These are phyloP conservation scores for Bruguiera sexangula DNA, from an alignment of 345 rosid species.

Conservation along the genomic window DNA sequence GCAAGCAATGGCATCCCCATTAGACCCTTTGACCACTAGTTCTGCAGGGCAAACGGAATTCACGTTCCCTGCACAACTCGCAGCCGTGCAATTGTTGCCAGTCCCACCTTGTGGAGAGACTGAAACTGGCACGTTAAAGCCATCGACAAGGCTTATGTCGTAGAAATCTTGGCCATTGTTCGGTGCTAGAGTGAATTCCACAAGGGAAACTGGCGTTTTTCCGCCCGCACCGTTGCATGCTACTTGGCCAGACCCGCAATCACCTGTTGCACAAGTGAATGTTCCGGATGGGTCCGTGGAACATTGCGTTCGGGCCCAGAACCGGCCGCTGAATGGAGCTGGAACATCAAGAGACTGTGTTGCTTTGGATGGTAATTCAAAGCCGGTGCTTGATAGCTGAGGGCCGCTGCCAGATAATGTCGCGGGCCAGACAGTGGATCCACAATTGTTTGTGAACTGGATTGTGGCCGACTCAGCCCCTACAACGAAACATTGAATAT, in stretches of 20 bases:
- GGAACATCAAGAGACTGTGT: conserved; percentile 15
- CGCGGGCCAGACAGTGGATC: conserved; percentile 51
- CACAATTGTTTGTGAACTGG: conserved; percentile 48
- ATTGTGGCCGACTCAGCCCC: conserved; percentile 25
- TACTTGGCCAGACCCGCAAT: conserved; percentile 46
- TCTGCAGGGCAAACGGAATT: conserved; percentile 44
- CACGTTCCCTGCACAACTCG: conserved; percentile 31
- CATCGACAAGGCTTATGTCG: conserved; percentile 47
- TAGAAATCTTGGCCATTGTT: conserved; percentile 32
- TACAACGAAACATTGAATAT: not conserved
- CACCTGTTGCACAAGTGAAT: conserved; percentile 42
- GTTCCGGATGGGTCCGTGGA: conserved; percentile 22
- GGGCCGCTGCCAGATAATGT: conserved; percentile 12
- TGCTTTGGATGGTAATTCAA: conserved; percentile 36
- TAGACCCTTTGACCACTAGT: conserved; percentile 24
- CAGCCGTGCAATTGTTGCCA: conserved; percentile 10
- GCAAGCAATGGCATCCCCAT: conserved; percentile 36
- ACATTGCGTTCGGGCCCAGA: conserved; percentile 57
- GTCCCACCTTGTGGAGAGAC: conserved; percentile 33
- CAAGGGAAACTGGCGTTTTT: conserved; percentile 38
- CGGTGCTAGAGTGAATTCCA: conserved; percentile 33
- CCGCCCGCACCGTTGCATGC: conserved; percentile 35
- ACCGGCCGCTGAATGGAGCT: conserved; percentile 39
- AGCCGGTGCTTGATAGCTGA: conserved; percentile 44
- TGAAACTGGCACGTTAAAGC: conserved; percentile 40